phyloP scores from a whole-genome alignment of 495 filamentous ascomycete genomes.

The Rhizodiscina lignyota region DNA sequence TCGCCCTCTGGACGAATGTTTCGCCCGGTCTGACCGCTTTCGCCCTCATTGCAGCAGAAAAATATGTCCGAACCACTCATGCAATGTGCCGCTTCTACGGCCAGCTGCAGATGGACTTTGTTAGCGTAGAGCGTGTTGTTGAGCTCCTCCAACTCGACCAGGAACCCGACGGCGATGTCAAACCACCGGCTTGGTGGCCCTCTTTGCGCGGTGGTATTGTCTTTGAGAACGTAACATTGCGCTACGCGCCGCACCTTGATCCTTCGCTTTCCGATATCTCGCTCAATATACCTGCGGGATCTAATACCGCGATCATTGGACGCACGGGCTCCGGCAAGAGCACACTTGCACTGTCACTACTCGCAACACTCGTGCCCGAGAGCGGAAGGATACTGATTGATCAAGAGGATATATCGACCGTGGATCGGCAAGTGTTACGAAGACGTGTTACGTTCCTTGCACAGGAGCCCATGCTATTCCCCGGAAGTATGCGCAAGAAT shows the following conservation, averaged over 20 bases:
- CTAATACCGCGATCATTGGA: conserved; percentile 48
- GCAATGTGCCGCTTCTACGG: conserved; percentile 58
- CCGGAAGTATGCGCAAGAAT: conserved; percentile 40
- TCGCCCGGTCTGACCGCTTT: conserved; percentile 65
- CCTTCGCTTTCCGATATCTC: conserved; percentile 46
- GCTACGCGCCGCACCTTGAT: conserved; percentile 60
- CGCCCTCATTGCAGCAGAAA: conserved; percentile 43
- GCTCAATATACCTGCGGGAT: conserved; percentile 54
- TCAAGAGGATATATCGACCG: conserved; percentile 39
- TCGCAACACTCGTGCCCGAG: conserved; percentile 36
- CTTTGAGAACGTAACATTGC: conserved; percentile 60
- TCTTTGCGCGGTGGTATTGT: conserved; percentile 47
- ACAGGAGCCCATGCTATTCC: conserved; percentile 48
- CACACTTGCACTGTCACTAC: conserved; percentile 45
- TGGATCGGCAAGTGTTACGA: conserved; percentile 42
- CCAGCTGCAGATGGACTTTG: conserved; percentile 76
- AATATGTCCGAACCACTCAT: conserved; percentile 50
- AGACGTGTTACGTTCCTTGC: conserved; percentile 44
- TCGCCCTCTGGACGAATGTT: conserved; percentile 52
- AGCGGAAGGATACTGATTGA: conserved; percentile 41
- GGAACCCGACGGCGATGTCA: conserved; percentile 45
- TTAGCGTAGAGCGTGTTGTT: conserved; percentile 69
- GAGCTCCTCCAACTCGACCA: conserved; percentile 60
- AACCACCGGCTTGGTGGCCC: conserved; percentile 65
- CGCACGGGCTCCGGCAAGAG: conserved; percentile 49